These are phyloP conservation scores for Colletotrichum higginsianum DNA, from an alignment of 2,329 filamentous ascomycete genomes.

Conservation along the genomic window DNA sequence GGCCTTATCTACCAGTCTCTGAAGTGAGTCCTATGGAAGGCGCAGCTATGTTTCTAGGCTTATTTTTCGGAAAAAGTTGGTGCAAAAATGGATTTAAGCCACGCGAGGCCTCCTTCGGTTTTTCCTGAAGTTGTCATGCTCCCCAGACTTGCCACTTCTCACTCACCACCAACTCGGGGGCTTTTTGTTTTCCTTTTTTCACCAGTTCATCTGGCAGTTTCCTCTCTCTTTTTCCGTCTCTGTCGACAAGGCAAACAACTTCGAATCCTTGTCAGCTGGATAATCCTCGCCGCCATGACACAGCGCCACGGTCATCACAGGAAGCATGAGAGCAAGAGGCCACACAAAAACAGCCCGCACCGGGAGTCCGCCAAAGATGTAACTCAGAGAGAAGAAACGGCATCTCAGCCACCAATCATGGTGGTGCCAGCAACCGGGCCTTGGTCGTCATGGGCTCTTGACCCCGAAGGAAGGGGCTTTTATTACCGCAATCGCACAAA, in stretches of 20 bases:
- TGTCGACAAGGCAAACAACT: neutral
- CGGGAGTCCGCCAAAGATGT: neutral
- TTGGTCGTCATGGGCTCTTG: conserved; percentile 25
- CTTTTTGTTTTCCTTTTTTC: neutral
- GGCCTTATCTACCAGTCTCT: neutral
- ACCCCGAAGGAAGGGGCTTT: conserved; percentile 7
- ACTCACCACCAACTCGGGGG: too few species aligned
- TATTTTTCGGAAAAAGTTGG: neutral
- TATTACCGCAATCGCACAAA: conserved; percentile 27
- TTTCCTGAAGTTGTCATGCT: neutral
- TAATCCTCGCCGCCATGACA: neutral
- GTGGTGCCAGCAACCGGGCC: neutral
- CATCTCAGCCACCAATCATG: neutral
- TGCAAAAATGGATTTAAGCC: neutral
- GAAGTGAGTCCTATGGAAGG: neutral
- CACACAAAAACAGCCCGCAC: neutral
- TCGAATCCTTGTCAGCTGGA: too few species aligned
- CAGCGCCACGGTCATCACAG: conserved; percentile 11
- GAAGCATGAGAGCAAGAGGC: neutral
- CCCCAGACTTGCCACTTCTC: neutral
- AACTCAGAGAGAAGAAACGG: neutral
- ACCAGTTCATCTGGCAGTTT: too few species aligned
- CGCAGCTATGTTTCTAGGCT: neutral
- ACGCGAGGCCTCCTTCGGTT: neutral
- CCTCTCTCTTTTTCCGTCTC: too few species aligned